These are phyloP conservation scores for Wickerhamiella sergipiensis DNA, from an alignment of 805 yeast genomes.

Conservation along the genomic window DNA sequence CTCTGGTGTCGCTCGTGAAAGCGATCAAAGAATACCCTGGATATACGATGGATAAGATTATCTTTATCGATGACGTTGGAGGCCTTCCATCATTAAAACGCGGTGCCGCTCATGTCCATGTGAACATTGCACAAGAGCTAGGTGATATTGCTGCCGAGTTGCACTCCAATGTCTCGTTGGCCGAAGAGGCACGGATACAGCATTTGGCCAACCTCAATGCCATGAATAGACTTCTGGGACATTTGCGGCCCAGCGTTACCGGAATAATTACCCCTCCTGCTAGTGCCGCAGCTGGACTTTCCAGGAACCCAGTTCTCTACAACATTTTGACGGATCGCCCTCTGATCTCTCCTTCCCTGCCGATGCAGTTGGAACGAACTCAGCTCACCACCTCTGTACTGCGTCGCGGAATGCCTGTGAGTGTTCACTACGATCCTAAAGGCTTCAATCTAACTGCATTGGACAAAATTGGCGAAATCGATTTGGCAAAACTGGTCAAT, in stretches of 20 bases:
- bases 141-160: conserved; percentile 48
- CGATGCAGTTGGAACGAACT: conserved; percentile 44
- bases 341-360: conserved; percentile 77
- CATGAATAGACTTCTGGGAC: conserved; percentile 43
- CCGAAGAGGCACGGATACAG: conserved; percentile 25
- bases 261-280: conserved; percentile 80
- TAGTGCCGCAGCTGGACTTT: conserved; percentile 40
- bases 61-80: conserved; percentile 68
- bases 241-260: conserved; percentile 35
- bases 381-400: conserved; percentile 63
- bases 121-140: conserved; percentile 74
- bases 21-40: conserved; percentile 23
- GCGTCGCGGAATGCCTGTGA: conserved; percentile 57
- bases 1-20: conserved; percentile 28
- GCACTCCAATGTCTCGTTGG: conserved; percentile 28
- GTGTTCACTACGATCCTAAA: conserved; percentile 24
- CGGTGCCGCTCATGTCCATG: conserved; percentile 64
- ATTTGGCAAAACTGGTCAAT: conserved; percentile 40
- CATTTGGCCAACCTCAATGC: conserved; percentile 57
- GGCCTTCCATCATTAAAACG: conserved; percentile 87
- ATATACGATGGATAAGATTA: conserved; percentile 57
- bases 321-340: conserved; percentile 88
- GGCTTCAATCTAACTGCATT: conserved; percentile 32
- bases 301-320: conserved; percentile 76
- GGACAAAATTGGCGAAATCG: conserved; percentile 31